A percentile compares a stretch with the other conserved stretches of the same genome.
Conservation (phyloP, 148 eudicot genomes). For the Cornus kousa region DNA sequence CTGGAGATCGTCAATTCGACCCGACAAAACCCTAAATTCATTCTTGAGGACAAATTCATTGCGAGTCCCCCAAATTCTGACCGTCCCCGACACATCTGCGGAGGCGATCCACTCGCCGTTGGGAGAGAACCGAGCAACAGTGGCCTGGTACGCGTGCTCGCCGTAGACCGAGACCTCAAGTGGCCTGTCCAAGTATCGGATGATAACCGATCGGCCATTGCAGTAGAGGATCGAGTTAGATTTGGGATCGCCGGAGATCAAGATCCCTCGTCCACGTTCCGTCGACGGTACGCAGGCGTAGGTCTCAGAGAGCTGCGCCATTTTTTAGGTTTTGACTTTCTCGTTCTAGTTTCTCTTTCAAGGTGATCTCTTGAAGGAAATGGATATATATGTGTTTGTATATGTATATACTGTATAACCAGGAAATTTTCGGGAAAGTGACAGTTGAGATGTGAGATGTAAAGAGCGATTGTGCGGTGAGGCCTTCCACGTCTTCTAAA, state of each 20-base stretch:
- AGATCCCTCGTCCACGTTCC: conserved; percentile 88
- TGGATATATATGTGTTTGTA: too few species aligned
- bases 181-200: conserved; percentile 72
- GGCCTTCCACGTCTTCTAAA: too few species aligned
- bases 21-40: conserved; percentile 82
- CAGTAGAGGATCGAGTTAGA: conserved; percentile 74
- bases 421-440: too few species aligned
- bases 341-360: too few species aligned
- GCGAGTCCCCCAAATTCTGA: conserved; percentile 91
- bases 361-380: too few species aligned
- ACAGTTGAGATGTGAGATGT: too few species aligned
- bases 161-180: conserved; percentile 58
- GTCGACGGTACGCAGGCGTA: conserved; percentile 93
- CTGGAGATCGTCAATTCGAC: conserved; percentile 90
- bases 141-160: conserved; percentile 80
- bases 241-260: conserved; percentile 85
- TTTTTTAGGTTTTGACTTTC: background rate
- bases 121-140: conserved; percentile 85
- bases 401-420: too few species aligned
- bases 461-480: too few species aligned
- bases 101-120: conserved; percentile 97
- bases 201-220: conserved; percentile 83
- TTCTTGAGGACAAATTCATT: conserved; percentile 78
- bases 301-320: conserved; percentile 60
- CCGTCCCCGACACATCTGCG: conserved; percentile 77